phyloP scores from a whole-genome alignment of 371 early-diverging fungal species.

The Dinochytrium kinnereticum region DNA sequence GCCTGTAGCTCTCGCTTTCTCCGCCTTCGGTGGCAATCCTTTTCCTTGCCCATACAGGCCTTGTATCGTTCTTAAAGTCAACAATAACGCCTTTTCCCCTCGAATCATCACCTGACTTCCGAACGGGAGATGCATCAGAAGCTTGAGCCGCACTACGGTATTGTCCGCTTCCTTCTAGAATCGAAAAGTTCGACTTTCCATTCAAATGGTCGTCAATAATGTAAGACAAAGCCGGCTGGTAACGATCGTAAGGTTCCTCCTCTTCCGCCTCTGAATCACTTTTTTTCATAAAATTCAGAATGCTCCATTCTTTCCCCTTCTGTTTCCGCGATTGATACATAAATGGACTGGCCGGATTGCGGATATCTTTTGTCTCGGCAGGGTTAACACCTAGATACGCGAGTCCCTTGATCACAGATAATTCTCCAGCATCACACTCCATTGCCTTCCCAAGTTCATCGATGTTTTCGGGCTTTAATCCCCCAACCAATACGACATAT shows the following conservation, averaged over 20 bases:
- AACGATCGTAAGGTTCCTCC: conserved; percentile 3
- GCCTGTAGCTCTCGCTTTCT: conserved; percentile 40
- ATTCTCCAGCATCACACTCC: neutral
- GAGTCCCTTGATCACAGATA: conserved; percentile 17
- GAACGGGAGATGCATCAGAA: neutral
- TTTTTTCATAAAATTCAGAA: neutral
- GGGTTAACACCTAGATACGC: conserved; percentile 20
- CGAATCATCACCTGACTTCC: neutral
- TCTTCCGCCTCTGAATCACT: conserved; percentile 1
- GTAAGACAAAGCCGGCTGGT: conserved; percentile 19
- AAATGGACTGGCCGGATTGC: neutral
- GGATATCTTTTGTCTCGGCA: conserved; percentile 1
- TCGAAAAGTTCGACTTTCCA: conserved; percentile 5
- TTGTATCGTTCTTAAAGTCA: conserved; percentile 19
- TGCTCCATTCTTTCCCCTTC: conserved; percentile 6
- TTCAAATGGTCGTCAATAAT: conserved; percentile 23
- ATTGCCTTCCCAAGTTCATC: neutral
- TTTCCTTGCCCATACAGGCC: conserved; percentile 17
- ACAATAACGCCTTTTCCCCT: conserved; percentile 24
- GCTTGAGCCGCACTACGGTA: neutral
- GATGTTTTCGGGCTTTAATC: conserved; percentile 63
- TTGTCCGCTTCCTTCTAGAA: neutral
- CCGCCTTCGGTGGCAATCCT: conserved; percentile 14
- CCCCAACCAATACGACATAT: conserved; percentile 80
- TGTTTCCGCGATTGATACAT: conserved; percentile 8